A percentile compares a stretch with the other conserved stretches of the same genome.
Conservation (phyloP, 2,329 filamentous ascomycete species). For the Talaromyces sp. region DNA sequence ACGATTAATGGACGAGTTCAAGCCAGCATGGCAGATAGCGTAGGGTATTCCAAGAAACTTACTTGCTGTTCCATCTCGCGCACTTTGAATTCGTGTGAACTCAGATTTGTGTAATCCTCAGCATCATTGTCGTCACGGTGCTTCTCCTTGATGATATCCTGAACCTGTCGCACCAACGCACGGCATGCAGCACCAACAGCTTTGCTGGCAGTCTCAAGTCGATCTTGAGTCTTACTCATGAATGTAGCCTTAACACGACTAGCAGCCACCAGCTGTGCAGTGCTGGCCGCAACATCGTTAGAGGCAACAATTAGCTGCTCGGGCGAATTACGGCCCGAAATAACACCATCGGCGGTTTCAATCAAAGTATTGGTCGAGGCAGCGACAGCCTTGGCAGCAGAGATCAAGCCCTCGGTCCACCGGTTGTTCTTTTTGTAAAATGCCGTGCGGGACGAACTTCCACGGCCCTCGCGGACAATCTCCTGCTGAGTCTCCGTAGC, state of each 20-base stretch:
- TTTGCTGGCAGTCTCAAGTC: constrained; percentile 86
- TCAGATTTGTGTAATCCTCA: constrained; percentile 85
- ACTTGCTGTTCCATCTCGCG: constrained; percentile 99
- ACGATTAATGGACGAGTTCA: constrained; percentile 15
- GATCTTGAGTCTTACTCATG: constrained; percentile 96
- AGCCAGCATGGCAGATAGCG: constrained; percentile 1
- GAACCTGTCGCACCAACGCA: constrained; percentile 86
- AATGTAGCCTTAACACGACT: constrained; percentile 96
- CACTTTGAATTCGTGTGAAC: constrained; percentile 96
- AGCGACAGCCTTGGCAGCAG: constrained; percentile 93
- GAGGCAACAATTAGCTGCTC: constrained; percentile 98
- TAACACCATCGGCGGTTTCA: constrained; percentile 94
- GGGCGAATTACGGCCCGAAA: constrained; percentile 86
- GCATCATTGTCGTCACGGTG: constrained; percentile 75
- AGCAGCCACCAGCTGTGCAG: constrained; percentile 93
- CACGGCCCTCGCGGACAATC: constrained; percentile 90
- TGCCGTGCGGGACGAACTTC: constrained; percentile 81
- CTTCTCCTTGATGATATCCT: constrained; percentile 88
- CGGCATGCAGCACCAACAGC: constrained; percentile 89
- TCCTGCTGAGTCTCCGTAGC: constrained; percentile 92
- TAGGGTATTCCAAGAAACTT: constrained; percentile 32
- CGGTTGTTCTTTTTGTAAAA: constrained; percentile 99
- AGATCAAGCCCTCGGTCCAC: constrained; percentile 97
- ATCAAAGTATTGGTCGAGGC: constrained; percentile 93
- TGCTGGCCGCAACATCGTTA: constrained; percentile 94